A percentile compares a stretch with the other conserved stretches of the same genome.
Evolutionary conservation across 2,329 filamentous ascomycete species (phyloP).

Genomic region (Leptographium galeiforme): DNA sequence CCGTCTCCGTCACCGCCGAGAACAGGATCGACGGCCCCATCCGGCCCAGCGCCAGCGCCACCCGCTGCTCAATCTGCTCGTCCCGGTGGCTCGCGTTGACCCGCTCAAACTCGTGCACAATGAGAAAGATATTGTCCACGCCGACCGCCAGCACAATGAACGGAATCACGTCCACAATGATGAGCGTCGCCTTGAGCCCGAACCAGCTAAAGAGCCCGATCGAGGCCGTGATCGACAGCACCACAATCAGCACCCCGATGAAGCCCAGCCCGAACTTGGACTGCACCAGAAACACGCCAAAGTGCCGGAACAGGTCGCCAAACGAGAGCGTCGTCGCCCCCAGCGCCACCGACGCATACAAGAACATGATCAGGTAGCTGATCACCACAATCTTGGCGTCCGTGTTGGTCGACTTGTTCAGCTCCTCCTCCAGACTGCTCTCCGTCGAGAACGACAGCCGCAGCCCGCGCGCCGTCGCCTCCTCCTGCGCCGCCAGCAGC

Average conservation of each 20-base stretch:
- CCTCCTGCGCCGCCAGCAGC: constrained; percentile 63
- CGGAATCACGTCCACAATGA: constrained; percentile 96
- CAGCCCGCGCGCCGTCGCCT: constrained; percentile 66
- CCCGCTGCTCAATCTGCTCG: constrained; percentile 70
- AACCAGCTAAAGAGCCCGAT: constrained; percentile 88
- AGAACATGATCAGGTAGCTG: constrained; percentile 97
- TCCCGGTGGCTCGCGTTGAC: constrained; percentile 89
- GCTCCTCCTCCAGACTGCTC: constrained; percentile 83
- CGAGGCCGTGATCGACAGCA: constrained; percentile 94
- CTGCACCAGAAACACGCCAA: constrained; percentile 74
- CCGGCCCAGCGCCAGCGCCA: constrained; percentile 77
- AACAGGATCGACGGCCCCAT: constrained; percentile 96
- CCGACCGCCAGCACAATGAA: constrained; percentile 94
- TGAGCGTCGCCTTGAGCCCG: constrained; percentile 87
- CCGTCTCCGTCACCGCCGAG: constrained; percentile 87
- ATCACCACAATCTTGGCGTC: constrained; percentile 94
- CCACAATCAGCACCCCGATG: constrained; percentile 82
- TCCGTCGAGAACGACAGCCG: constrained; percentile 91
- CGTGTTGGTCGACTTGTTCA: constrained; percentile 97
- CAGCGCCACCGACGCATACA: constrained; percentile 86
- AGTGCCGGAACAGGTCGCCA: constrained; percentile 66
- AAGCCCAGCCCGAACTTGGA: constrained; percentile 96
- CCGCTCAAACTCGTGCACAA: constrained; percentile 94
- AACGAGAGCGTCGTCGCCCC: constrained; percentile 76
- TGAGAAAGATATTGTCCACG: constrained; percentile 97